A percentile compares a stretch with the other conserved stretches of the same genome.
Conservation (phyloP, 257 asterid genomes). For the Solanum tarijense region DNA sequence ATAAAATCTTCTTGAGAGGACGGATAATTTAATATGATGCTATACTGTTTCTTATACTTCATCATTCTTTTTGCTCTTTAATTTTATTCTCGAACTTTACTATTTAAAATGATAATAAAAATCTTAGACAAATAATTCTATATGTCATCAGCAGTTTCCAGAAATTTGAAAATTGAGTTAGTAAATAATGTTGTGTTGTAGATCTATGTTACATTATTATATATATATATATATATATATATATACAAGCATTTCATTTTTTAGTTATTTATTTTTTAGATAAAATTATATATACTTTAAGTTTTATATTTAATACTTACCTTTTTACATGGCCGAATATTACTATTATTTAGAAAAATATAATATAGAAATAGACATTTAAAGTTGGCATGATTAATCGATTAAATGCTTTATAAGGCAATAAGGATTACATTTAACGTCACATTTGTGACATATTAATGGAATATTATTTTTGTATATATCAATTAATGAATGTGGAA, state of each 20-base stretch:
- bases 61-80: not conserved
- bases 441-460: not conserved
- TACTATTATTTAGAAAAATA: not conserved
- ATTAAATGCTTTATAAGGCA: not conserved
- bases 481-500: constrained; percentile 6
- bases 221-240: not conserved
- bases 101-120: not conserved
- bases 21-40: not conserved
- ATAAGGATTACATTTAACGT: not conserved
- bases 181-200: not conserved
- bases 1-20: not conserved
- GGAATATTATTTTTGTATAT: not conserved
- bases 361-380: not conserved
- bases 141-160: not conserved
- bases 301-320: not conserved
- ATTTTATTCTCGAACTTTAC: not conserved
- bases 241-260: not conserved
- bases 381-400: not conserved
- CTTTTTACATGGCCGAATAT: not conserved
- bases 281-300: not conserved
- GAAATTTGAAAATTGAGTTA: not conserved
- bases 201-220: not conserved
- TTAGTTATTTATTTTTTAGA: not conserved
- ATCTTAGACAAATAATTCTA: not conserved
- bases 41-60: not conserved